Evolutionary conservation across 768 basidiomycete species (phyloP).

Genomic region (Boletus huronensis): DNA sequence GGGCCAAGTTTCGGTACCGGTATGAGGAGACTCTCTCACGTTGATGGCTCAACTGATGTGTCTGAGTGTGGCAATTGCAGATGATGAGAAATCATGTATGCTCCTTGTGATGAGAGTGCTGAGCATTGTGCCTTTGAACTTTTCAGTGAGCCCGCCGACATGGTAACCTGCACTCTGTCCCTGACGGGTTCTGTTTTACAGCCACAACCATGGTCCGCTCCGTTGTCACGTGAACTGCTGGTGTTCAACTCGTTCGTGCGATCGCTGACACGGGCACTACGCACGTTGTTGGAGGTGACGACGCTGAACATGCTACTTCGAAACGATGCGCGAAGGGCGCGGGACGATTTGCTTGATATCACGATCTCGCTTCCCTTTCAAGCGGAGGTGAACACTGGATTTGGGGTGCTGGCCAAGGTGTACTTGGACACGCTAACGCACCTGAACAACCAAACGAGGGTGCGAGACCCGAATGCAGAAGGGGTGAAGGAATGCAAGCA

Average conservation of each 20-base stretch:
- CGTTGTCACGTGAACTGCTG: slow-evolving; percentile 91
- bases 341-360: slow-evolving; percentile 92
- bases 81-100: slow-evolving; percentile 93
- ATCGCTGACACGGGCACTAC: slow-evolving; percentile 83
- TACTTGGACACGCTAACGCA: slow-evolving; percentile 92
- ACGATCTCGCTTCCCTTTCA: slow-evolving; percentile 93
- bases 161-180: not conserved
- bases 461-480: slow-evolving; percentile 72
- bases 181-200: slow-evolving; percentile 33
- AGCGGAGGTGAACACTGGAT: slow-evolving; percentile 94
- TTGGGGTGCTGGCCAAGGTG: slow-evolving; percentile 95
- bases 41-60: slow-evolving; percentile 22
- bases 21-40: slow-evolving; percentile 40
- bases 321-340: slow-evolving; percentile 76
- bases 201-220: slow-evolving; percentile 92
- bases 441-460: slow-evolving; percentile 74
- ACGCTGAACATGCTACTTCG: slow-evolving; percentile 92
- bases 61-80: slow-evolving; percentile 38
- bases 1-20: slow-evolving; percentile 94
- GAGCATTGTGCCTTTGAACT: slow-evolving; percentile 91
- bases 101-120: slow-evolving; percentile 94
- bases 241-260: slow-evolving; percentile 99
- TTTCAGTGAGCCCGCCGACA: slow-evolving; percentile 60
- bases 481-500: slow-evolving; percentile 80
- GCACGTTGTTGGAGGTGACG: slow-evolving; percentile 87